A percentile compares a stretch with the other conserved stretches of the same genome.
Conservation (phyloP, 805 yeast species). For the Wickerhamiella australiensis region DNA sequence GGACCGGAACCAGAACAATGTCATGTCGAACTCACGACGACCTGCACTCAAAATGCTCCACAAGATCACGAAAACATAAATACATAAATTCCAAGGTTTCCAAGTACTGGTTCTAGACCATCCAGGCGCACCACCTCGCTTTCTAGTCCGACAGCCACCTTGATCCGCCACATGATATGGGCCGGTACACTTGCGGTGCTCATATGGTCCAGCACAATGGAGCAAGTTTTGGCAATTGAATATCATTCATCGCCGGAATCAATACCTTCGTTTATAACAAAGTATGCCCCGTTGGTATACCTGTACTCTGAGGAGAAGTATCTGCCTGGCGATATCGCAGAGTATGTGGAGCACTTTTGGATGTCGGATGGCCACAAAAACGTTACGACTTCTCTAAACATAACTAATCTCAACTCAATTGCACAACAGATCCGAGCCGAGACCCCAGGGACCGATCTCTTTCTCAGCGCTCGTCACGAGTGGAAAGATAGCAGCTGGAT, state of each 20-base stretch:
- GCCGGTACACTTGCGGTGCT: neutral
- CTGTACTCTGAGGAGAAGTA: conserved; percentile 81
- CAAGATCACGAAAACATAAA: too few species aligned
- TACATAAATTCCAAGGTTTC: too few species aligned
- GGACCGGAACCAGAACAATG: too few species aligned
- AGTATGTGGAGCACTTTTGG: conserved; percentile 56
- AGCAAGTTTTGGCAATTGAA: neutral
- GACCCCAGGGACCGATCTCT: conserved; percentile 30
- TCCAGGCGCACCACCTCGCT: too few species aligned
- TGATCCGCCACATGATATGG: neutral
- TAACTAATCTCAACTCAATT: conserved; percentile 15
- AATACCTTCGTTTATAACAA: conserved; percentile 25
- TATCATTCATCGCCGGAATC: neutral
- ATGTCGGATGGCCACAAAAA: conserved; percentile 38
- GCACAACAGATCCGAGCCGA: neutral
- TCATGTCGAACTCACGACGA: too few species aligned
- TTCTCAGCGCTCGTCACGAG: conserved; percentile 54
- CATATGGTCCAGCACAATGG: neutral
- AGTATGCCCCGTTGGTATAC: conserved; percentile 58
- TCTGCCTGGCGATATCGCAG: conserved; percentile 66
- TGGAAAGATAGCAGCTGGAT: conserved; percentile 74
- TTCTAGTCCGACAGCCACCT: neutral
- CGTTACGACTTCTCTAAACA: conserved; percentile 23
- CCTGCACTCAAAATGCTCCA: too few species aligned
- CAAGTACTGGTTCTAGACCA: neutral